A percentile compares a stretch with the other conserved stretches of the same genome.
Evolutionary conservation across 2,329 filamentous ascomycete genomes (phyloP).

Genomic region (Zymoseptoria brevis): DNA sequence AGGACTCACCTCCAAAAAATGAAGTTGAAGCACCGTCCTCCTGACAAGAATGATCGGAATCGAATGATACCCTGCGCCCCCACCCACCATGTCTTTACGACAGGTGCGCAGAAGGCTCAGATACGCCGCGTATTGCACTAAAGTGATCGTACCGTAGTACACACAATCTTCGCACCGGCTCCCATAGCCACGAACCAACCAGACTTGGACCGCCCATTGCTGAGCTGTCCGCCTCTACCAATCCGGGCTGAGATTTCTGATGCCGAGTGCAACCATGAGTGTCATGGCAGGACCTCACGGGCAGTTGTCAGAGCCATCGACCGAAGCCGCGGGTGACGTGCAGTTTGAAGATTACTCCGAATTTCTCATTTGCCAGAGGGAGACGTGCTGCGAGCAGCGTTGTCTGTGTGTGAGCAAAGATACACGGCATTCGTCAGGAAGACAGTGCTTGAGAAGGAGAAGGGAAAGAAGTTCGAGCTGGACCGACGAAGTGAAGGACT

Average conservation of each 20-base stretch:
- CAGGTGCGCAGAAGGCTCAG: conserved; percentile 25
- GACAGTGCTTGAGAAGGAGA: conserved; percentile 56
- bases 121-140: conserved; percentile 93
- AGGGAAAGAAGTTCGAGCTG: conserved; percentile 6
- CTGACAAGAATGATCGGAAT: conserved; percentile 81
- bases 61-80: conserved; percentile 59
- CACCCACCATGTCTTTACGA: conserved; percentile 24
- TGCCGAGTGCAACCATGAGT: conserved; percentile 76
- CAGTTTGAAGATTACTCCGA: conserved; percentile 84
- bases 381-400: conserved; percentile 12
- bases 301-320: conserved; percentile 48
- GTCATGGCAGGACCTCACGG: conserved; percentile 81
- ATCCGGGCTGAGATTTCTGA: conserved; percentile 69
- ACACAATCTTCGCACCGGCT: conserved; percentile 92
- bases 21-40: conserved; percentile 63
- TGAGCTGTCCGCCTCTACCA: not conserved
- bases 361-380: conserved; percentile 82
- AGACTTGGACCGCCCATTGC: not conserved
- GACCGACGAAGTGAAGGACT: not conserved
- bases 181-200: conserved; percentile 56
- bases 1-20: conserved; percentile 28
- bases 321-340: conserved; percentile 14
- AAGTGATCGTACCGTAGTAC: conserved; percentile 52
- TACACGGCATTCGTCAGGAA: conserved; percentile 83
- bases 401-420: conserved; percentile 79